Conservation (phyloP, 2,329 filamentous ascomycete species). For the Fusarium incarnatum region DNA sequence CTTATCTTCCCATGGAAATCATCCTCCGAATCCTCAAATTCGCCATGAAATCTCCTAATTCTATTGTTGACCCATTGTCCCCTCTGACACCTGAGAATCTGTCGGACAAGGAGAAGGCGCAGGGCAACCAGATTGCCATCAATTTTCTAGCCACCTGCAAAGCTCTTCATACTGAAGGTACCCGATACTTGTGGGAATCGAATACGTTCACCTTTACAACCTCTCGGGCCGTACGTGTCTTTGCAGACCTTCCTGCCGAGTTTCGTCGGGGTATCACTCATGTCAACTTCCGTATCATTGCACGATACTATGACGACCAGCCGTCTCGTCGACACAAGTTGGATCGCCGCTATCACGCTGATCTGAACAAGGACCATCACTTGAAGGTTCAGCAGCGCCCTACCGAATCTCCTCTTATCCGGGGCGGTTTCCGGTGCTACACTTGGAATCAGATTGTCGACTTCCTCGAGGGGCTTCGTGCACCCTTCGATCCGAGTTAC, state of each 20-base stretch:
- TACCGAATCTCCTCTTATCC: constrained; percentile 59
- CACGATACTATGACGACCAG: constrained; percentile 67
- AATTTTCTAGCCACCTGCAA: constrained; percentile 65
- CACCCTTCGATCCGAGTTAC: constrained; percentile 60
- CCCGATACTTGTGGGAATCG: constrained; percentile 61
- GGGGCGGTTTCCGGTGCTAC: constrained; percentile 66
- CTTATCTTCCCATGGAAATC: constrained; percentile 64
- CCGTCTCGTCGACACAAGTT: constrained; percentile 55
- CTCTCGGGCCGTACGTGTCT: constrained; percentile 61
- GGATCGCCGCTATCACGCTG: constrained; percentile 56
- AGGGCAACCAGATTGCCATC: constrained; percentile 63
- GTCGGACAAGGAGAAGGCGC: constrained; percentile 56
- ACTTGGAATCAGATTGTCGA: constrained; percentile 66
- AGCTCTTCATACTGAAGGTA: constrained; percentile 62
- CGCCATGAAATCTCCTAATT: constrained; percentile 60
- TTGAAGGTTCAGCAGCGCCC: constrained; percentile 58
- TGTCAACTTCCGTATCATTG: constrained; percentile 65
- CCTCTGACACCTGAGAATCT: constrained; percentile 58
- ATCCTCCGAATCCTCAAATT: constrained; percentile 64
- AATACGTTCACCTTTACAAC: constrained; percentile 68
- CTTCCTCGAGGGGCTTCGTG: constrained; percentile 63
- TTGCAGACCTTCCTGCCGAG: constrained; percentile 58
- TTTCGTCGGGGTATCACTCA: constrained; percentile 59
- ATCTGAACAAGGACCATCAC: constrained; percentile 55
- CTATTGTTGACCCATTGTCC: constrained; percentile 67